These are phyloP conservation scores for Pythium graminicola DNA, from an alignment of 352 stramenopile species.

Conservation along the genomic window DNA sequence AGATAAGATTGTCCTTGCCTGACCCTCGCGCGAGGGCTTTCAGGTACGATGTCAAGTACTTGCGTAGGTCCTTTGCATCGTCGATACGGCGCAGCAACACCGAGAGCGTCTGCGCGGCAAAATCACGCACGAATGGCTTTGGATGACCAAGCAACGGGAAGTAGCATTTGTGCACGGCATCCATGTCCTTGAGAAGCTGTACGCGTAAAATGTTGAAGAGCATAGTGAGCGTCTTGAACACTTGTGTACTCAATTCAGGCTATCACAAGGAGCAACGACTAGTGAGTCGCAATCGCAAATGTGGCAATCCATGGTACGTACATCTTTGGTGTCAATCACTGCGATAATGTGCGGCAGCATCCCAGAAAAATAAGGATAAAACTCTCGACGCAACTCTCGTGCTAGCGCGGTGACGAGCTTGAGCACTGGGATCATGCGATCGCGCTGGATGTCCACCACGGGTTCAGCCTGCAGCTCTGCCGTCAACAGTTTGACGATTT, in stretches of 20 bases:
- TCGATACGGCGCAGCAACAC: conserved; percentile 79
- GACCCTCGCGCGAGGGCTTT: conserved; percentile 64
- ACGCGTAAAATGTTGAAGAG: conserved; percentile 83
- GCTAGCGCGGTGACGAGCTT: conserved; percentile 79
- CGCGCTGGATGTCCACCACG: conserved; percentile 55
- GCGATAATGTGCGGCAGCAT: conserved; percentile 61
- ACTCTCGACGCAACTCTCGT: conserved; percentile 78
- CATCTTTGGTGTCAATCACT: conserved; percentile 81
- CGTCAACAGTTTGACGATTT: conserved; percentile 58
- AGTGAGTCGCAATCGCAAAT: background rate
- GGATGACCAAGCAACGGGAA: conserved; percentile 82
- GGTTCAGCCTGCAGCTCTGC: conserved; percentile 47
- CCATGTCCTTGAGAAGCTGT: conserved; percentile 84
- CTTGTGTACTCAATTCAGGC: conserved; percentile 84
- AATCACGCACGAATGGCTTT: conserved; percentile 84
- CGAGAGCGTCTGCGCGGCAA: conserved; percentile 82
- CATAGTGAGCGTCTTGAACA: conserved; percentile 89
- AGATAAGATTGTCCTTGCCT: conserved; percentile 46
- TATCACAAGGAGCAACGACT: conserved; percentile 19
- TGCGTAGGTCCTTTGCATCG: conserved; percentile 60
- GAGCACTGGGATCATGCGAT: conserved; percentile 65
- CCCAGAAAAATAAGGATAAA: conserved; percentile 74
- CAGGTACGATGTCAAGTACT: conserved; percentile 77
- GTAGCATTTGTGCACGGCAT: conserved; percentile 87
- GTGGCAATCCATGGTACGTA: conserved; percentile 22